Percentiles rank a stretch among this genome's conserved stretches.
These are phyloP conservation scores for Tricholoma sp. DNA, from an alignment of 768 basidiomycete genomes.

Conservation along the genomic window DNA sequence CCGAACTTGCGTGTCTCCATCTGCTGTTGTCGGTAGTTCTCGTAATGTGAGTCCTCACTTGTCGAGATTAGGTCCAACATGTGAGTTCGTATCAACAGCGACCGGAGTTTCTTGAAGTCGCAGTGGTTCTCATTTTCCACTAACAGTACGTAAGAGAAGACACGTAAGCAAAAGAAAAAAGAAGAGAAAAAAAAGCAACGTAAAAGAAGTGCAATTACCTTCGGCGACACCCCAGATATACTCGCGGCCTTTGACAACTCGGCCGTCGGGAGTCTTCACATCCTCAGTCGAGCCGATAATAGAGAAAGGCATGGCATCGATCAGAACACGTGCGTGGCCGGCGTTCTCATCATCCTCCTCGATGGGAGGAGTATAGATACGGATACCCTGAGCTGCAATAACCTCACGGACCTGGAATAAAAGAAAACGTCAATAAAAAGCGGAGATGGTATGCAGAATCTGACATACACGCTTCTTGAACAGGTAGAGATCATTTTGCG, in stretches of 20 bases:
- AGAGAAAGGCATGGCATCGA: slow-evolving; percentile 95
- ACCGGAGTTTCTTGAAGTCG: slow-evolving; percentile 97
- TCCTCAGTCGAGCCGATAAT: slow-evolving; percentile 98
- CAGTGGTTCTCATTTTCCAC: slow-evolving; percentile 99
- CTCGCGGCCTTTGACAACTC: slow-evolving; percentile 93
- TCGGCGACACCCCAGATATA: slow-evolving; percentile 99
- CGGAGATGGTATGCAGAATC: neutral
- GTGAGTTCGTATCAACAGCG: slow-evolving; percentile 92
- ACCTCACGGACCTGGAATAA: slow-evolving; percentile 75
- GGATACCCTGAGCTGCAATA: slow-evolving; percentile 86
- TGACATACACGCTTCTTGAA: slow-evolving; percentile 88
- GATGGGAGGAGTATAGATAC: slow-evolving; percentile 90
- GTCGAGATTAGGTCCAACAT: slow-evolving; percentile 98
- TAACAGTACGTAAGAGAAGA: slow-evolving; percentile 21
- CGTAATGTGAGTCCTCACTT: slow-evolving; percentile 94
- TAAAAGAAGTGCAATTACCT: slow-evolving; percentile 40
- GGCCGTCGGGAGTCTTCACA: slow-evolving; percentile 85
- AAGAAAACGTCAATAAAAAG: slow-evolving; percentile 4
- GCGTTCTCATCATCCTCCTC: slow-evolving; percentile 83
- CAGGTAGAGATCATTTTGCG: slow-evolving; percentile 81
- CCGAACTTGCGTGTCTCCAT: slow-evolving; percentile 99
- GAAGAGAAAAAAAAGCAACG: neutral
- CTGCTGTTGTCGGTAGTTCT: slow-evolving; percentile 95
- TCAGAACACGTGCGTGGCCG: slow-evolving; percentile 82
- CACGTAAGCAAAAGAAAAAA: neutral